A percentile compares a stretch with the other conserved stretches of the same genome.
phyloP scores from a whole-genome alignment of 352 stramenopile species.

The Globisporangium polare region DNA sequence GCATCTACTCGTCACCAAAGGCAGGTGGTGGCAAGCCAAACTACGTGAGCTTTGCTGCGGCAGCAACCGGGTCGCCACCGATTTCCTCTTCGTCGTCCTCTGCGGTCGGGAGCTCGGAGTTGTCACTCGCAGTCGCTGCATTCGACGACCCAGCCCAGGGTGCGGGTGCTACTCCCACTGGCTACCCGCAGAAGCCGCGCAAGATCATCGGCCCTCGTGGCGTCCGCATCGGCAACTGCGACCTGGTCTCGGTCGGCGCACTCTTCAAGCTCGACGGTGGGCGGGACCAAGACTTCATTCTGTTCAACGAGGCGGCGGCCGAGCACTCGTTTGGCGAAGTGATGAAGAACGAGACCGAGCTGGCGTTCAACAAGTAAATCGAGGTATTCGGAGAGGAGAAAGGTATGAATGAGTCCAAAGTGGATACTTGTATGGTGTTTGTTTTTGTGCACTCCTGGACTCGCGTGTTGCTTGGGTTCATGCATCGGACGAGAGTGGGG shows the following conservation, averaged over 20 bases:
- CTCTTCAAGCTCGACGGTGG: slow-evolving; percentile 79
- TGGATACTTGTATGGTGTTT: background rate
- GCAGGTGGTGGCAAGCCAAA: slow-evolving; percentile 4
- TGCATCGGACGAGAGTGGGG: background rate
- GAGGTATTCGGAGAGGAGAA: background rate
- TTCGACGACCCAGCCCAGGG: background rate
- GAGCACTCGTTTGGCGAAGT: slow-evolving; percentile 72
- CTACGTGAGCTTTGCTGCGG: slow-evolving; percentile 16
- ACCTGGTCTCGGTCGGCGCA: slow-evolving; percentile 62
- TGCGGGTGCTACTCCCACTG: background rate
- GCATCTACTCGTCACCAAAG: slow-evolving; percentile 33
- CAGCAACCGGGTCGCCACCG: slow-evolving; percentile 17
- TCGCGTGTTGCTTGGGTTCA: background rate
- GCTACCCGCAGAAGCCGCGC: slow-evolving; percentile 11
- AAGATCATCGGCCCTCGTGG: slow-evolving; percentile 17
- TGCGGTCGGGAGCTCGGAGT: background rate
- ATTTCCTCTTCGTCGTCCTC: slow-evolving; percentile 5
- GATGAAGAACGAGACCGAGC: slow-evolving; percentile 72
- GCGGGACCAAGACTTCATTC: slow-evolving; percentile 77
- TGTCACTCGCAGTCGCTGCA: background rate
- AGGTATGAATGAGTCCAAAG: background rate
- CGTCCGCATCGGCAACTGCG: slow-evolving; percentile 25
- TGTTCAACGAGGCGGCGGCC: slow-evolving; percentile 73
- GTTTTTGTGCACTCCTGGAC: background rate
- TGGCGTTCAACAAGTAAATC: slow-evolving; percentile 19